Evolutionary conservation across 768 basidiomycete species (phyloP), one percentile per base, ranked within the genome.

Genomic region (Amanita rubescens): DNA sequence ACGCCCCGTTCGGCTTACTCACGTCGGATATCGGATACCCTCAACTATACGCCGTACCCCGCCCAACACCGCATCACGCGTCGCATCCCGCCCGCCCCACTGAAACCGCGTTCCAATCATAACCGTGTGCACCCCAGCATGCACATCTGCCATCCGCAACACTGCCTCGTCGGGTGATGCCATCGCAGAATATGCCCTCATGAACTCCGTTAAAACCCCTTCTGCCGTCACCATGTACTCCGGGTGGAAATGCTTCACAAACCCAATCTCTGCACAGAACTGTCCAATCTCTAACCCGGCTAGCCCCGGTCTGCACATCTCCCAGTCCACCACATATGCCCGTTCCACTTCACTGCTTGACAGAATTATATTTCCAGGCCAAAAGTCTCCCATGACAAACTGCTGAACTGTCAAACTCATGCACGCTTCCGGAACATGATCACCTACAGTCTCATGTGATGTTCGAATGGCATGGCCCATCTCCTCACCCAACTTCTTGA

Each of bases 321-420:
- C 85, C 85, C 85, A 87, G 63, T 87, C 85, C 42, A 86, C 58
- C 33, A 85, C 69, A 38, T 69, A 73, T 9, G 82, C 58, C 10
- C 65, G 70, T 60, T 70, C 67, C 35, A 82, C 58, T 1, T 58
- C 53, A 1, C 66, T 61, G 5, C 60, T 60, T 65, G 10, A 73
- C 61, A 85, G 58, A 56, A 85, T 68, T 43, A 87, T 57, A 59
- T 87, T 87, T 0, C 84, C 85, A 1, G 85, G 77, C 84, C 85
- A 87, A 58, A 87, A 82, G 63, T 87, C 86, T 0, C 86, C 85
- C 79, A 80, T 80, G n/a, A 75, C 72, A 45, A 76, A 69, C 75
- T 73, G 43, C 38, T 4, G 34, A 51, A 3, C 27, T 45, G 41
- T 47, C 37, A 47, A 8, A 39, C n/a, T 19, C 30, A 19, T 19